Percentiles rank a stretch among this genome's conserved stretches.
phyloP scores from a whole-genome alignment of 495 filamentous ascomycete species.

The Penicillium manginii region DNA sequence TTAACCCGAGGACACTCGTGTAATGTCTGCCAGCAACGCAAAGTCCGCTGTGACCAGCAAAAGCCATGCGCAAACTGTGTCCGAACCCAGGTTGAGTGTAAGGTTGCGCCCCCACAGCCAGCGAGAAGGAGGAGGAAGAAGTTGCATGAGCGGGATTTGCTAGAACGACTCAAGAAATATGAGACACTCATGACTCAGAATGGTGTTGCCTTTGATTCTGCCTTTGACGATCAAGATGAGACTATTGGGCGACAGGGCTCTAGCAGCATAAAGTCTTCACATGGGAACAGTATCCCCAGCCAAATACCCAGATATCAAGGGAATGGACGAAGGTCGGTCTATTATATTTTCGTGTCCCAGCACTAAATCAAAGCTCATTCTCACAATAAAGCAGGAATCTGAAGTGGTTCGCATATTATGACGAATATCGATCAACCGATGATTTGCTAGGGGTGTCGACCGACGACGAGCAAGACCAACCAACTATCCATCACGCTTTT shows the following conservation, averaged over 20 bases:
- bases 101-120: constrained; percentile 24
- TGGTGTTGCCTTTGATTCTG: constrained; percentile 31
- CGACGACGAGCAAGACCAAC: constrained; percentile 62
- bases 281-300: neutral
- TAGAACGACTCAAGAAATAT: constrained; percentile 29
- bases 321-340: neutral
- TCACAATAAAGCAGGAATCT: constrained; percentile 7
- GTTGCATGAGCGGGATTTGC: constrained; percentile 22
- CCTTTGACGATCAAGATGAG: constrained; percentile 4
- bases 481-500: constrained; percentile 56
- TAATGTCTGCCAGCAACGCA: constrained; percentile 37
- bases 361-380: neutral
- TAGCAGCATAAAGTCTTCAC: neutral
- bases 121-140: constrained; percentile 25
- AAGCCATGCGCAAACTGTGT: constrained; percentile 38
- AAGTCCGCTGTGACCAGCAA: constrained; percentile 42
- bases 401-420: constrained; percentile 24
- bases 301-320: neutral
- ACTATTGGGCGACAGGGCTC: neutral
- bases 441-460: constrained; percentile 53
- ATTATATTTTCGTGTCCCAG: too few relatives aligned
- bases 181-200: constrained; percentile 31
- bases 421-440: constrained; percentile 22
- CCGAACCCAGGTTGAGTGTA: constrained; percentile 31
- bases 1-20: constrained; percentile 21